These are phyloP conservation scores for Symbiotaphrina buchneri DNA, from an alignment of 495 filamentous ascomycete species.

Conservation along the genomic window DNA sequence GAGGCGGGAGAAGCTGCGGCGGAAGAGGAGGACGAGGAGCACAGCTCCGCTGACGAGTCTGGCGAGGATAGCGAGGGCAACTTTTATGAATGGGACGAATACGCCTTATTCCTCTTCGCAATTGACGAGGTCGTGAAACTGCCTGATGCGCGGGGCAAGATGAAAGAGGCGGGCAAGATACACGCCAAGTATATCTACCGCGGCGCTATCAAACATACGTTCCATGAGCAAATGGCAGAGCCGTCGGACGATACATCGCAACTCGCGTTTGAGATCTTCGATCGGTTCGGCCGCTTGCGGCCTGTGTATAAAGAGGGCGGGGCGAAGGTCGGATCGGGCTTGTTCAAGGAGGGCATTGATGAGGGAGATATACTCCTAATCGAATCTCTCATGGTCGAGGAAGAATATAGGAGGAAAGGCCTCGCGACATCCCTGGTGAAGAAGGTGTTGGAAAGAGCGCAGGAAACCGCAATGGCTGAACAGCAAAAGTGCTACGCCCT, in stretches of 20 bases:
- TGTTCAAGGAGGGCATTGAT: slow-evolving; percentile 13
- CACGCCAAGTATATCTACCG: slow-evolving; percentile 8
- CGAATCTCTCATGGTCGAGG: slow-evolving; percentile 6
- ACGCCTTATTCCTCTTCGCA: no score
- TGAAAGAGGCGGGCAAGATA: no score
- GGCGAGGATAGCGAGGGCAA: no score
- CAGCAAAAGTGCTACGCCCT: background rate
- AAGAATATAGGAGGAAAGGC: slow-evolving; percentile 4
- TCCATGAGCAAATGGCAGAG: background rate
- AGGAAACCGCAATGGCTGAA: background rate
- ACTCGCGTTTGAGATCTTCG: slow-evolving; percentile 9
- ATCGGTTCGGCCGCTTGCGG: slow-evolving; percentile 14
- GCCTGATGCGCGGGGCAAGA: slow-evolving; percentile 21
- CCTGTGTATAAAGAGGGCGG: slow-evolving; percentile 11
- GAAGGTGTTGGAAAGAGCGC: slow-evolving; percentile 1
- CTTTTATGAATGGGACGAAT: no score
- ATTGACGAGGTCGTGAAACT: no score
- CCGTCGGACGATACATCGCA: background rate
- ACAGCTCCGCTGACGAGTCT: no score
- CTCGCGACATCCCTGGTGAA: slow-evolving; percentile 10
- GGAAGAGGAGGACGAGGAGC: no score
- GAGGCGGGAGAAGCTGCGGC: no score
- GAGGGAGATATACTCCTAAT: slow-evolving; percentile 12
- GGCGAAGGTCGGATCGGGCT: slow-evolving; percentile 12
- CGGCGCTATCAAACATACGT: background rate